A percentile compares a stretch with the other conserved stretches of the same genome.
Conservation (phyloP, 306 rosid genomes). For the Trichosanthes cucumerina region DNA sequence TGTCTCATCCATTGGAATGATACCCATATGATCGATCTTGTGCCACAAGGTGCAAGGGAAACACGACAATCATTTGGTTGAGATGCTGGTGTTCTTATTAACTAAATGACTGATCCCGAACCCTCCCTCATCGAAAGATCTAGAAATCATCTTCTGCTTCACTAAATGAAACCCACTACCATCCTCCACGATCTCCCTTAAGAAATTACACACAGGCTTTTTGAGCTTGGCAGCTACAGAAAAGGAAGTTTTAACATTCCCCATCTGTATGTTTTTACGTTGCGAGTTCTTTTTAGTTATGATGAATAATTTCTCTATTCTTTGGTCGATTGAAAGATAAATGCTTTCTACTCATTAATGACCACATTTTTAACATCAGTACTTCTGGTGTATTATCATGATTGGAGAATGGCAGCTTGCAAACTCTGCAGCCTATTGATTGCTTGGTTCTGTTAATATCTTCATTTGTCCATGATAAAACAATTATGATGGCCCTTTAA, state of each 20-base stretch:
- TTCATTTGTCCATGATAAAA: neutral
- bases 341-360: neutral
- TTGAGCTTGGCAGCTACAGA: neutral
- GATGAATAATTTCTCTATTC: neutral
- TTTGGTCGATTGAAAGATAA: neutral
- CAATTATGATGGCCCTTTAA: neutral
- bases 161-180: neutral
- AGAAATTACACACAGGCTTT: neutral
- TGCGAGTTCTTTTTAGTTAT: neutral
- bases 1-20: too few relatives aligned
- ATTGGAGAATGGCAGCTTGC: neutral
- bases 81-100: neutral
- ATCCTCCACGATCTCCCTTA: neutral
- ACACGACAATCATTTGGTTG: neutral
- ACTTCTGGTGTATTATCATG: neutral
- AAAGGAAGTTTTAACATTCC: neutral
- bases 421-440: neutral
- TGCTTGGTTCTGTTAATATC: neutral
- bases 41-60: neutral
- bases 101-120: neutral
- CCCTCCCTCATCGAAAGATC: neutral
- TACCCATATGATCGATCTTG: too few relatives aligned
- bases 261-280: neutral
- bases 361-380: neutral
- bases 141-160: neutral